Evolutionary conservation across 2,329 filamentous ascomycete species (phyloP).

Genomic region (Aspergillus costaricaensis): DNA sequence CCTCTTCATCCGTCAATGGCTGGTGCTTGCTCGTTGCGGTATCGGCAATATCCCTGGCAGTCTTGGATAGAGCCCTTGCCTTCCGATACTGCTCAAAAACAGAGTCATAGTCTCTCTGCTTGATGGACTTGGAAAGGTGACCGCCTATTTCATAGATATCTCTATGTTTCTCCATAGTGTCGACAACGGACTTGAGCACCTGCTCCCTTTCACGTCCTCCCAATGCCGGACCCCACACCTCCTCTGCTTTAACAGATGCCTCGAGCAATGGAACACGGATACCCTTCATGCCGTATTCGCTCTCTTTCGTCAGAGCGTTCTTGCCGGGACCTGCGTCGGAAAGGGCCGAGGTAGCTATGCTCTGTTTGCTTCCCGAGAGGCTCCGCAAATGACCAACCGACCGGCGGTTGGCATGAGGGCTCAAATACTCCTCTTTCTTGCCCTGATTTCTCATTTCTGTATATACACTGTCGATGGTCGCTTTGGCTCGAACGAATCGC

Average conservation of each 20-base stretch:
- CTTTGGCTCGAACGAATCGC: slow-evolving; percentile 94
- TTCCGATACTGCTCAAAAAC: slow-evolving; percentile 83
- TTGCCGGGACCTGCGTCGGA: slow-evolving; percentile 67
- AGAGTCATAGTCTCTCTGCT: slow-evolving; percentile 84
- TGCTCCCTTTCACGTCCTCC: slow-evolving; percentile 90
- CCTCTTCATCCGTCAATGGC: slow-evolving; percentile 72
- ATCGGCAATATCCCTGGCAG: slow-evolving; percentile 70
- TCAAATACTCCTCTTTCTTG: slow-evolving; percentile 46
- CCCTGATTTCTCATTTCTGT: slow-evolving; percentile 87
- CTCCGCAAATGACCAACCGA: slow-evolving; percentile 63
- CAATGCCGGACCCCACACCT: slow-evolving; percentile 94
- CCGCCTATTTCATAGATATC: slow-evolving; percentile 80
- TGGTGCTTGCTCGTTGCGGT: slow-evolving; percentile 52
- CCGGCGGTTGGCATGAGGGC: slow-evolving; percentile 61
- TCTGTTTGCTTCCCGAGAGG: slow-evolving; percentile 47
- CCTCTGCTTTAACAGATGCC: slow-evolving; percentile 89
- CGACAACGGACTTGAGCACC: slow-evolving; percentile 74
- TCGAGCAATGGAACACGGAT: slow-evolving; percentile 88
- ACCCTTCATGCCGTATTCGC: slow-evolving; percentile 82
- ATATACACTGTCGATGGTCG: slow-evolving; percentile 98
- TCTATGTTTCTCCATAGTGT: slow-evolving; percentile 74
- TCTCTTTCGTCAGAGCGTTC: slow-evolving; percentile 89
- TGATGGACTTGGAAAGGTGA: slow-evolving; percentile 78
- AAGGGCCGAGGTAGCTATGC: slow-evolving; percentile 40
- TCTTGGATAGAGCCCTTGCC: slow-evolving; percentile 78